These are phyloP conservation scores for Liquidambar formosana DNA, from an alignment of 164 flowering plant genomes.

Conservation along the genomic window DNA sequence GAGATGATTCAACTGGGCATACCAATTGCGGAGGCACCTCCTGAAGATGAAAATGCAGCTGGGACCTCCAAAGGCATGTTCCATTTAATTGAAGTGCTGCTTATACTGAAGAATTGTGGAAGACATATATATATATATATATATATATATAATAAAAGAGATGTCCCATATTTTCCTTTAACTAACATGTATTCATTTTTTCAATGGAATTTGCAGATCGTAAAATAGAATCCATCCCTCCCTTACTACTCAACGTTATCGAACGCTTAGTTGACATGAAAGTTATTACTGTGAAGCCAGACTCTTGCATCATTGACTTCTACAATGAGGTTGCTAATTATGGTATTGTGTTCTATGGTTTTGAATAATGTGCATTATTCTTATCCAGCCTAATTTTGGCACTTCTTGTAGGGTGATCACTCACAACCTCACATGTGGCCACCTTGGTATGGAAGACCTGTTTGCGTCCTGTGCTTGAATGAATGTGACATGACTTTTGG, in stretches of 20 bases:
- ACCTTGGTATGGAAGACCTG: slow-evolving; percentile 73
- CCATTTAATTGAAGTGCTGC: not conserved
- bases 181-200: not conserved
- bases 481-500: slow-evolving; percentile 88
- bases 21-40: slow-evolving; percentile 64
- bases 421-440: slow-evolving; percentile 76
- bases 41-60: slow-evolving; percentile 53
- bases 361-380: not conserved
- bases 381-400: slow-evolving; percentile 12
- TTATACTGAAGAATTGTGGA: not conserved
- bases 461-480: slow-evolving; percentile 62
- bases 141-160: too few species aligned
- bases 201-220: slow-evolving; percentile 48
- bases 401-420: slow-evolving; percentile 71
- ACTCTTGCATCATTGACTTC: slow-evolving; percentile 72
- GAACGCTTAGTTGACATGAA: slow-evolving; percentile 54
- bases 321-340: slow-evolving; percentile 58
- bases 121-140: too few species aligned
- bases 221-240: slow-evolving; percentile 68
- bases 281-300: slow-evolving; percentile 58
- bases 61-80: slow-evolving; percentile 66
- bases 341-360: not conserved
- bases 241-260: slow-evolving; percentile 59
- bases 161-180: not conserved
- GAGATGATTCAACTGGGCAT: slow-evolving; percentile 83